phyloP scores from a whole-genome alignment of 2,329 filamentous ascomycete genomes.

The Aspergillus sp. region DNA sequence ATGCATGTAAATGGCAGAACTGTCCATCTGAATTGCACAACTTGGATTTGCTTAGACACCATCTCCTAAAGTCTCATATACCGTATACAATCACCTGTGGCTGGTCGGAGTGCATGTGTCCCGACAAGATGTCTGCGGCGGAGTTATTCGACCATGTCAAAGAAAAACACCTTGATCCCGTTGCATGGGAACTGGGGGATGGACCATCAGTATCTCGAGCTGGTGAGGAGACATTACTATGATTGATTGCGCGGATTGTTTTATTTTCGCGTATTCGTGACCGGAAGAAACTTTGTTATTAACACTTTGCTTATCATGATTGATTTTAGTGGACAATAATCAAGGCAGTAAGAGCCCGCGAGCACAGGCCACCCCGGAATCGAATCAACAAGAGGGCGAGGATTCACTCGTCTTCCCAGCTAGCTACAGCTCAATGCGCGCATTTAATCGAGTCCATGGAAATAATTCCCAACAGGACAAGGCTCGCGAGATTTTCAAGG shows the following conservation, averaged over 20 bases:
- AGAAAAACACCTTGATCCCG: constrained; percentile 42
- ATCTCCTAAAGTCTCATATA: constrained; percentile 50
- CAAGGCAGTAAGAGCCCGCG: constrained; percentile 3
- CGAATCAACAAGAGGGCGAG: constrained; percentile 17
- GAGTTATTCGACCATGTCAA: constrained; percentile 47
- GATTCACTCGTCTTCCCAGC: constrained; percentile 31
- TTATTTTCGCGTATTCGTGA: background rate
- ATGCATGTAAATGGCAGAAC: constrained; percentile 49
- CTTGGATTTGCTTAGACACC: constrained; percentile 50
- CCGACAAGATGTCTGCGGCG: constrained; percentile 17
- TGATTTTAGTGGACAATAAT: constrained; percentile 9
- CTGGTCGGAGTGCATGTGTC: constrained; percentile 18
- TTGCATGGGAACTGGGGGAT: constrained; percentile 54
- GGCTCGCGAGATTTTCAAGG: constrained; percentile 37
- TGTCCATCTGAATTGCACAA: constrained; percentile 56
- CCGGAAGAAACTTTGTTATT: constrained; percentile 4
- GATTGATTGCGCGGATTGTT: background rate
- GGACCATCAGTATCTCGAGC: constrained; percentile 47
- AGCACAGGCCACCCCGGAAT: constrained; percentile 40
- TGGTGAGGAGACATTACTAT: constrained; percentile 41
- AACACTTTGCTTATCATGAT: constrained; percentile 6
- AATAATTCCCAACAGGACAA: constrained; percentile 38
- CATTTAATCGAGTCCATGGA: constrained; percentile 37
- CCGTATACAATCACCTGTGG: constrained; percentile 20
- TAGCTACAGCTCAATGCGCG: constrained; percentile 27